Conservation (phyloP, 176 grass and related monocot genomes). For the Oryza australiensis region DNA sequence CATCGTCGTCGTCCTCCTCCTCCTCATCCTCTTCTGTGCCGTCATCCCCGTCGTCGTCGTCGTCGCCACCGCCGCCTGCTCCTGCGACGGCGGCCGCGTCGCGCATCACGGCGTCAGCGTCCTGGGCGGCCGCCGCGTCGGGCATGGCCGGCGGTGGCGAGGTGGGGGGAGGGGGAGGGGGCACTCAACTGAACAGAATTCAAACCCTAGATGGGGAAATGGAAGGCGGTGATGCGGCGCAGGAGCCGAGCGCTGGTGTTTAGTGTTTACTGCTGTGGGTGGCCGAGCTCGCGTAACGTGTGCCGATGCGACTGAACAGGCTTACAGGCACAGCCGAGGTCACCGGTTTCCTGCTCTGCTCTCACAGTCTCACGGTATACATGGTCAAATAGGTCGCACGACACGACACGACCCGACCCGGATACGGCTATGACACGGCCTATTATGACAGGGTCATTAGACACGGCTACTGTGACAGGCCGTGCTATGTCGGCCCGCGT, state of each 20-base stretch:
- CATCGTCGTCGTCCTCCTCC: slow-evolving; percentile 27
- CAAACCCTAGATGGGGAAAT: slow-evolving; percentile 50
- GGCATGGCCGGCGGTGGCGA: slow-evolving; percentile 51
- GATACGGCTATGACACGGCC: too few relatives aligned
- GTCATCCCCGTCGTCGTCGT: slow-evolving; percentile 21
- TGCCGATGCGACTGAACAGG: slow-evolving; percentile 41
- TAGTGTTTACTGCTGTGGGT: not conserved
- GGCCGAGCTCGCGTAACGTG: slow-evolving; percentile 2
- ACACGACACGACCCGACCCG: too few relatives aligned
- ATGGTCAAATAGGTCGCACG: too few relatives aligned
- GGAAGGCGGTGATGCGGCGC: slow-evolving; percentile 47
- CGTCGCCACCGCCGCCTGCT: not conserved
- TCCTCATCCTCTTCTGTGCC: slow-evolving; percentile 22
- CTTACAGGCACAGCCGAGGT: slow-evolving; percentile 23
- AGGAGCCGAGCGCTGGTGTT: slow-evolving; percentile 6
- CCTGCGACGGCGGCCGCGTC: slow-evolving; percentile 8
- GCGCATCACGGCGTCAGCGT: slow-evolving; percentile 51
- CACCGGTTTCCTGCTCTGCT: too few relatives aligned
- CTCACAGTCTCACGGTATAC: too few relatives aligned
- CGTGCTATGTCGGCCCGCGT: too few relatives aligned
- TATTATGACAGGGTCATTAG: too few relatives aligned
- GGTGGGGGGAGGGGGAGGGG: not conserved
- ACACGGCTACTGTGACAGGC: too few relatives aligned
- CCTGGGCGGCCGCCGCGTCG: slow-evolving; percentile 26
- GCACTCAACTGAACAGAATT: slow-evolving; percentile 26